phyloP scores from a whole-genome alignment of 306 rosid genomes.

The Ormosia semicastrata region DNA sequence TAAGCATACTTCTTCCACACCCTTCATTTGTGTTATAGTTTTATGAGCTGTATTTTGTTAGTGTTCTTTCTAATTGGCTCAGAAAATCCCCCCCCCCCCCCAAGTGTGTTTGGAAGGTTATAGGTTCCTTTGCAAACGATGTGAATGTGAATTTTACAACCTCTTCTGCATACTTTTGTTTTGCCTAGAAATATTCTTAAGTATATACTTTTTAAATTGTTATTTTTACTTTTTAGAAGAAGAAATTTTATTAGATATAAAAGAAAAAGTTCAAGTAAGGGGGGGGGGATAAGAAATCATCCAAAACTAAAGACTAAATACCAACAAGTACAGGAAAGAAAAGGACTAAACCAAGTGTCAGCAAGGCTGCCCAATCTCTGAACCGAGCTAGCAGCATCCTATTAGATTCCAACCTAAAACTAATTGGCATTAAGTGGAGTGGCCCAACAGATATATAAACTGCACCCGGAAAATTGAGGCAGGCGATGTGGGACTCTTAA shows the following conservation, averaged over 20 bases:
- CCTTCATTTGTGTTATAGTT: not conserved
- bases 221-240: not conserved
- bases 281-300: not conserved
- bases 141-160: not conserved
- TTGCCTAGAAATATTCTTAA: not conserved
- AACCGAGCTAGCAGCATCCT: not conserved
- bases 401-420: too few relatives aligned
- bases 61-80: not conserved
- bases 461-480: too few relatives aligned
- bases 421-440: too few relatives aligned
- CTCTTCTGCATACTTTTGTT: not conserved
- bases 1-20: not conserved
- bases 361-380: not conserved
- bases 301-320: not conserved
- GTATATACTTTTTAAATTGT: not conserved
- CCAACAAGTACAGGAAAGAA: not conserved
- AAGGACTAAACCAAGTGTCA: not conserved
- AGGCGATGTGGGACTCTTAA: too few relatives aligned
- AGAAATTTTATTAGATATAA: not conserved
- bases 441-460: too few relatives aligned
- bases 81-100: not conserved
- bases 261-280: not conserved
- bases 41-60: not conserved
- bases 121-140: not conserved
- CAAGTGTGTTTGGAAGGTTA: not conserved